Percentiles rank a stretch among this genome's conserved stretches.
These are phyloP conservation scores for Pseudotsuga menziesii DNA, from an alignment of 75 land plant species.

Conservation along the genomic window DNA sequence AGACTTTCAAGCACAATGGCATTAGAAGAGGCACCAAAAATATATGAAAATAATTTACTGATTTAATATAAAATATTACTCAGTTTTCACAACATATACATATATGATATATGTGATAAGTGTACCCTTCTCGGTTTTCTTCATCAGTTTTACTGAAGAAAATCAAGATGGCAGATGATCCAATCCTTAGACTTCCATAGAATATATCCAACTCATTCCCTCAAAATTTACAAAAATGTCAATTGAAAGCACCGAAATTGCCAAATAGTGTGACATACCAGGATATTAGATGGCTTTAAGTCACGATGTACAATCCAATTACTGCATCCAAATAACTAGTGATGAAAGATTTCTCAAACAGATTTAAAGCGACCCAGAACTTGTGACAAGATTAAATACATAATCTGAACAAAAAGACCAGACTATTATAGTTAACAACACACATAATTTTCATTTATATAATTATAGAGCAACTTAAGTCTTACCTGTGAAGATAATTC, in stretches of 20 bases:
- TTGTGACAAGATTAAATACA: not conserved
- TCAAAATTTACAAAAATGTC: not conserved
- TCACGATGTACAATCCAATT: slow-evolving; percentile 98
- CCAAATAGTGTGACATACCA: slow-evolving; percentile 37
- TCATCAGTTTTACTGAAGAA: not conserved
- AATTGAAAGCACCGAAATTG: too few species aligned
- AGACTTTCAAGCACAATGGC: not conserved
- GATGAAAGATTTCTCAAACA: not conserved
- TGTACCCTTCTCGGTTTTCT: not conserved
- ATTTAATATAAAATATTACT: too few species aligned
- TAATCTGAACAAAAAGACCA: not conserved
- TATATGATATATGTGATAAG: too few species aligned
- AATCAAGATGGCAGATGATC: not conserved
- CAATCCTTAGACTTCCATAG: not conserved
- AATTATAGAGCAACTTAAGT: not conserved
- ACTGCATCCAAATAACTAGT: slow-evolving; percentile 37
- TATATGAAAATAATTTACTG: too few species aligned
- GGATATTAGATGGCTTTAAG: slow-evolving; percentile 91
- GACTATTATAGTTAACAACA: not conserved
- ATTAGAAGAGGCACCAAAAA: not conserved
- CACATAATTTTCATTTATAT: slow-evolving; percentile 1
- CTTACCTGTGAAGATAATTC: slow-evolving; percentile 90
- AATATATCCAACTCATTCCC: not conserved
- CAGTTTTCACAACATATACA: too few species aligned
- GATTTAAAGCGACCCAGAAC: slow-evolving; percentile 4